Evolutionary conservation across 805 yeast genomes (phyloP), one percentile per base, ranked within the genome.

Genomic region (Jamesozyma piceae): DNA sequence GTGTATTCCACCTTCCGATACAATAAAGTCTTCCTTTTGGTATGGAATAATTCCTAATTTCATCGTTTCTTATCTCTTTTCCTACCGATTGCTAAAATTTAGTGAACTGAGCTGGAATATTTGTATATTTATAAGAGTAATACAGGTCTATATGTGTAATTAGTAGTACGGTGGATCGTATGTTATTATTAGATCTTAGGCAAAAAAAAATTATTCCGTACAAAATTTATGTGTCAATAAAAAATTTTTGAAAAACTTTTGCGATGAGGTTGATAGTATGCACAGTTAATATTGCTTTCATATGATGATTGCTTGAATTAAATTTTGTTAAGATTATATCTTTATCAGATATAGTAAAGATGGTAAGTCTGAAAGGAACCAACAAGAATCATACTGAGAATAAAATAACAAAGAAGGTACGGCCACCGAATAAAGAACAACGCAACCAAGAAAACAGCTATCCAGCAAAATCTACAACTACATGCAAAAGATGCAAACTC

Each of bases 401-500:
- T 13, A 14, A 19, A 8, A 32, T 8, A 17, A 6, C 19, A 9
- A 10, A 32, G 11, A 8, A 32, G 4, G 8, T 19, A n/a, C 20
- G 21, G 4, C 13, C 15, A 19, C 15, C 21, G 5, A 18, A n/a
- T n/a, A n/a, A 24, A 24, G 11, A 24, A 24, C 28, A 24, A 24
- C 11, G 6, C 6, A 24, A 6, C 10, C 11, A 8, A 24, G 11
- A 24, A 11, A 24, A 24, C 10, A 11, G 10, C 28, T 8, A 21
- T 3, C 68, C 78, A 18, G 71, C 86, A 3, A 65, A 88, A 41
- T 70, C 86, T 0, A 79, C 82, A n/a, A 74, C 86, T 0, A 95
- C 95, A 1, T 88, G 96, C 57, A 82, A 82, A 53, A 66, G 95
- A 43, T 88, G 96, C 53, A 73, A 95, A 15, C 57, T 77, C 53